Conservation (phyloP, 192 early-diverging fungal species). For the Rhizophagus prolifer region DNA sequence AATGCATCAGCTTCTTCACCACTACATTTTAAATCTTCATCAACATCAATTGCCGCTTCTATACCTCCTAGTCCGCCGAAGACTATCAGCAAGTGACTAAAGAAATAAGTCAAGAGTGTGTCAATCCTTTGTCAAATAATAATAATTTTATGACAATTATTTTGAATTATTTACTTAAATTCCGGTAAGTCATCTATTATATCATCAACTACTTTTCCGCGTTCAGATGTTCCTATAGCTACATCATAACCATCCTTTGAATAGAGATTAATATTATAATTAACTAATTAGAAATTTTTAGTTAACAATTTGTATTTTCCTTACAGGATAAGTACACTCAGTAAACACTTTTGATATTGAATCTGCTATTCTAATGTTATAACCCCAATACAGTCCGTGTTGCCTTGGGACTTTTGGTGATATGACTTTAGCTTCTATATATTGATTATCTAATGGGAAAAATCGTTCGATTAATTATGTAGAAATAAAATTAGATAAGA, state of each 20-base stretch:
- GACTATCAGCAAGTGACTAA: conserved; percentile 59
- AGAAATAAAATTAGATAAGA: not conserved
- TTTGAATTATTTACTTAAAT: conserved; percentile 27
- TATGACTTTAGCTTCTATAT: conserved; percentile 54
- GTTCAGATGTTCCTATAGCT: conserved; percentile 61
- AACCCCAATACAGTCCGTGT: conserved; percentile 69
- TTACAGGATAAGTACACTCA: conserved; percentile 56
- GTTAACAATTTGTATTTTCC: not conserved
- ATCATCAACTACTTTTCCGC: conserved; percentile 33
- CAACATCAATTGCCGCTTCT: conserved; percentile 62
- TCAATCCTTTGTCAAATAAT: not conserved
- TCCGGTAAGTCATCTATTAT: conserved; percentile 21
- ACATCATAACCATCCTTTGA: conserved; percentile 62
- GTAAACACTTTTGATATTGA: conserved; percentile 60
- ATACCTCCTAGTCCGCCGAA: conserved; percentile 71
- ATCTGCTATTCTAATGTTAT: conserved; percentile 59
- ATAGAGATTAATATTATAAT: not conserved
- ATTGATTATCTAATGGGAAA: conserved; percentile 29
- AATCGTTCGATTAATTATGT: conserved; percentile 12
- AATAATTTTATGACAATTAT: not conserved
- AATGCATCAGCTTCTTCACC: conserved; percentile 58
- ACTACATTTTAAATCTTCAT: conserved; percentile 52
- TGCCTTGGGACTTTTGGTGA: conserved; percentile 62
- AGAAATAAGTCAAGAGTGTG: conserved; percentile 21
- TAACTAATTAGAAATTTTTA: not conserved